A percentile compares a stretch with the other conserved stretches of the same genome.
phyloP scores from a whole-genome alignment of 768 basidiomycete genomes.

The Panaeolus papilionaceus region DNA sequence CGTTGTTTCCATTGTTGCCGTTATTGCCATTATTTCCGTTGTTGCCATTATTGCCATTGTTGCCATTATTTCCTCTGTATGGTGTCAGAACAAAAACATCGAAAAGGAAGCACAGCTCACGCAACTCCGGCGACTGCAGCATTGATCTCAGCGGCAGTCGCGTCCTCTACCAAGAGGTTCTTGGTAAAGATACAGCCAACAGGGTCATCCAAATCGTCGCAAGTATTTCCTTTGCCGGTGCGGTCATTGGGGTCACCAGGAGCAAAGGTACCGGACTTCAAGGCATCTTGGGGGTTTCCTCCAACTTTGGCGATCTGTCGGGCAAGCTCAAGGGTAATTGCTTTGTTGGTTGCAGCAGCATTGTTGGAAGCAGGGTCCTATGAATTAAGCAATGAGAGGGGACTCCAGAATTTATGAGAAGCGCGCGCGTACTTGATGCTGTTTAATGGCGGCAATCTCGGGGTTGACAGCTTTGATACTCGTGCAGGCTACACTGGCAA shows the following conservation, averaged over 20 bases:
- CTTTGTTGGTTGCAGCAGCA: slow-evolving; percentile 68
- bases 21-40: too few species aligned
- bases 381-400: slow-evolving; percentile 7
- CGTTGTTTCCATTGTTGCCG: background rate
- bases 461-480: slow-evolving; percentile 62
- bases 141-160: slow-evolving; percentile 61
- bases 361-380: slow-evolving; percentile 66
- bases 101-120: background rate
- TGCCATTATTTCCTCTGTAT: background rate
- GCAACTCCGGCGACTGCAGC: slow-evolving; percentile 50
- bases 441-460: slow-evolving; percentile 68
- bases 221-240: slow-evolving; percentile 62
- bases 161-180: slow-evolving; percentile 62
- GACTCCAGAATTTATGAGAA: background rate
- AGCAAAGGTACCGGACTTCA: slow-evolving; percentile 67
- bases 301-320: slow-evolving; percentile 69
- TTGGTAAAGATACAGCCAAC: slow-evolving; percentile 69
- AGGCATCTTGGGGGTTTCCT: slow-evolving; percentile 61
- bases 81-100: background rate
- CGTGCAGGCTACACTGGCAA: slow-evolving; percentile 53
- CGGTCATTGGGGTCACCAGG: slow-evolving; percentile 58
- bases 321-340: slow-evolving; percentile 65
- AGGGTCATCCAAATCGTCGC: slow-evolving; percentile 57
- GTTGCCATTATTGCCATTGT: background rate
- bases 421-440: slow-evolving; percentile 53